Percentiles rank a stretch among this genome's conserved stretches.
phyloP scores from a whole-genome alignment of 306 rosid species.

The Medicago lupulina region DNA sequence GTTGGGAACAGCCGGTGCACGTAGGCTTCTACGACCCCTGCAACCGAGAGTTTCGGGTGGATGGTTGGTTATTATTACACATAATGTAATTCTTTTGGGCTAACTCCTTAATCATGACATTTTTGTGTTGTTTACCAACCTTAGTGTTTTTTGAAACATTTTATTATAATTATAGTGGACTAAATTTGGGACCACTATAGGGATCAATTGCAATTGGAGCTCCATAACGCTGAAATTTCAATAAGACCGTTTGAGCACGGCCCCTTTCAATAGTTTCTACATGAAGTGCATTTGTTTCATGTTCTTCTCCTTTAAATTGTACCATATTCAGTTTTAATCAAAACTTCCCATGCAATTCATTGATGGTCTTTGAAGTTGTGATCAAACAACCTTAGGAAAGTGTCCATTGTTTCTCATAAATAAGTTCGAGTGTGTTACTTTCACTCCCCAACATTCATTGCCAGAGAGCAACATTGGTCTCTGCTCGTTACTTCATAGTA shows the following conservation, averaged over 20 bases:
- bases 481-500: not conserved
- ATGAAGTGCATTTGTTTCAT: no score
- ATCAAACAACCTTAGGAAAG: not conserved
- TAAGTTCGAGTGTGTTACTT: not conserved
- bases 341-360: not conserved
- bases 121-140: not conserved
- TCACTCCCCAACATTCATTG: conserved; percentile 1
- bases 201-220: not conserved
- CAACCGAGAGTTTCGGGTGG: not conserved
- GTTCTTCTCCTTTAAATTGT: not conserved
- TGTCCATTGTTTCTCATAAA: not conserved
- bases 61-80: conserved; percentile 8
- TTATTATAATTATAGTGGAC: not conserved
- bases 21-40: not conserved
- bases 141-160: not conserved
- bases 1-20: not conserved
- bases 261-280: no score
- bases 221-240: not conserved
- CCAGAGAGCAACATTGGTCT: not conserved
- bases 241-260: not conserved
- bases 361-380: not conserved
- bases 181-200: not conserved
- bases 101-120: not conserved
- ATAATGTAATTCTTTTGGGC: not conserved
- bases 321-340: not conserved